phyloP scores from a whole-genome alignment of 768 basidiomycete species.

The Lactarius hengduanensis region DNA sequence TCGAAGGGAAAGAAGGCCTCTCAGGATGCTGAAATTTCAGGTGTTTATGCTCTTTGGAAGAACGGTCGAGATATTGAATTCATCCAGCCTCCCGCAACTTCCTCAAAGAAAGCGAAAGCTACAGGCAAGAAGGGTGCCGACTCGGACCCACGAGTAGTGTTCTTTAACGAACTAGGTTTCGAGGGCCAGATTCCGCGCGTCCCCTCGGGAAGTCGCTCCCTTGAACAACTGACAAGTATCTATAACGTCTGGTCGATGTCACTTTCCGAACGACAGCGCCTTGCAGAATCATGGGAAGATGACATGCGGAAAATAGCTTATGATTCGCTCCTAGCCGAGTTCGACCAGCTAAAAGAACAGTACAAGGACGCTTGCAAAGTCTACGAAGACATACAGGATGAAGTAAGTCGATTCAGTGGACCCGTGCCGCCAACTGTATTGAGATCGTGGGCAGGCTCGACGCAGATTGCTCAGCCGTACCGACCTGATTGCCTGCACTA shows the following conservation, averaged over 20 bases:
- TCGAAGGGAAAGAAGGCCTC: conserved; percentile 2
- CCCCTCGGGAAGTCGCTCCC: conserved; percentile 38
- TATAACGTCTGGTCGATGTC: conserved; percentile 57
- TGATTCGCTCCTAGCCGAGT: conserved; percentile 40
- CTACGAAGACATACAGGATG: conserved; percentile 45
- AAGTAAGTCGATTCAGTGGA: conserved; percentile 42
- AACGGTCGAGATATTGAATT: conserved; percentile 24
- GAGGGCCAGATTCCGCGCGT: conserved; percentile 38
- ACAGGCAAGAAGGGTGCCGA: background rate
- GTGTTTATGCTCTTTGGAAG: conserved; percentile 28
- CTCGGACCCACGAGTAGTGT: conserved; percentile 25
- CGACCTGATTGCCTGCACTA: conserved; percentile 75
- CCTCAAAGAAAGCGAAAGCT: background rate
- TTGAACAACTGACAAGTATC: conserved; percentile 38
- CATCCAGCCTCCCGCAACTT: conserved; percentile 7
- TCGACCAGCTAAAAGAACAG: conserved; percentile 41
- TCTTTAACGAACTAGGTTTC: conserved; percentile 43
- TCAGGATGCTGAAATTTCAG: conserved; percentile 1
- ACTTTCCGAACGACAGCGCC: conserved; percentile 43
- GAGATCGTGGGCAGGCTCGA: conserved; percentile 43
- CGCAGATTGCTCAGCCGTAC: conserved; percentile 52
- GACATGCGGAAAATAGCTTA: conserved; percentile 39
- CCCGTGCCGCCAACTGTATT: background rate
- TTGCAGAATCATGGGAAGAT: conserved; percentile 50
- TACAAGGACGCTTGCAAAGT: conserved; percentile 42